Evolutionary conservation across 495 filamentous ascomycete species (phyloP), one percentile per base, ranked within the genome.

Genomic region (Evernia prunastri): DNA sequence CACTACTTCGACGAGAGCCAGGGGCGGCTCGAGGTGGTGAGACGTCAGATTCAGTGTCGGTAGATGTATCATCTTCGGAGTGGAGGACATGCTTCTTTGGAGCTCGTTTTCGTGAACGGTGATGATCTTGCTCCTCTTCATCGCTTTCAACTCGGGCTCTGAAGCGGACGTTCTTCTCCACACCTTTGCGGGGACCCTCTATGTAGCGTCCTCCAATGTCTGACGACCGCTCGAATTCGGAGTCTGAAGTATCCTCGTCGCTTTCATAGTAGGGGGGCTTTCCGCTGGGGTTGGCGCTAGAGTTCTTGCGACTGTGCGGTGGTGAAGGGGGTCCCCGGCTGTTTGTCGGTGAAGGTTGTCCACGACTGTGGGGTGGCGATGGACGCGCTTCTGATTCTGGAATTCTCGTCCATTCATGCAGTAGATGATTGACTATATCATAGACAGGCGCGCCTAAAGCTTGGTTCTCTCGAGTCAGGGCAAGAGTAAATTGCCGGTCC

Each of bases 141-240:
- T 79, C 77, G 59, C 71, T 77, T 65, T 79, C 76, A 13, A 80
- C 76, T 11, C 67, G 68, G 6, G 78, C 74, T 27, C 75, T 75
- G 56, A 74, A 76, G 20, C 64, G 63, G 3, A 77, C 74, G 35
- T 76, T 77, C 31, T 65, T 68, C 58, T 65, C 68, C 15, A 66
- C 51, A 7, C 75, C 70, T 4, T 56, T 69, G 6, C 70, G 76
- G 2, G 66, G 68, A 0, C 74, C 76, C 58, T 79, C 77, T 17
- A 79, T 51, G 33, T 74, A 77, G 64, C 76, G 72, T 18, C 77
- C 77, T 36, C 70, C 68, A 5, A 61, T 58, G 33, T 66, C 58
- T 5, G 61, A 25, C 20, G 67, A 63, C 17, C 69, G 63, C 31
- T 77, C 75, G 59, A 69, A 72, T 31, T 74, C 69, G 2, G 60